Base-by-base conservation (phyloP, 495 filamentous ascomycete species). In the Penicillium chermesinum region DNA sequence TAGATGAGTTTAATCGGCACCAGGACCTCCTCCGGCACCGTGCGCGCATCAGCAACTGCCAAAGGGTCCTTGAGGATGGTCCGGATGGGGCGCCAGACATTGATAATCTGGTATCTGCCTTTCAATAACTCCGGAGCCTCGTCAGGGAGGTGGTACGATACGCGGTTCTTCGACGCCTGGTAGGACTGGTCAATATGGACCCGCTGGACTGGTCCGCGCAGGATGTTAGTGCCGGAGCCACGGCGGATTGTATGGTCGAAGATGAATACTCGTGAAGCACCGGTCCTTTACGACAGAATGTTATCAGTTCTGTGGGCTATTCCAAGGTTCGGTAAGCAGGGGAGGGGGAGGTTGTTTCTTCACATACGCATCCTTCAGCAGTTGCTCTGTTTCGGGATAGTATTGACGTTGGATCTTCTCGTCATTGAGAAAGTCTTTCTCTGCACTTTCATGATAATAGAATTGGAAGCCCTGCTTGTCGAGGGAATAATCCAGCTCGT, bases 171-270 rank as follows among this genome's bases (percentile, higher is more conserved):
- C 1, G 79, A 68, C 1, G 82, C 84, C 1, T 47, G 12, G 70
- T 86, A 86, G 30, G 81, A 80, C 56, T 88, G 85, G 55, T 89
- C 85, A 59, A 89, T 82, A 63, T 88, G 84, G 0, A 87, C 84
- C 22, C 78, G 72, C 44, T 79, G 73, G 4, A 86, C 83, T 1
- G 85, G 84, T 3, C 82, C 80, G 37, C 85, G 79, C 45, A 76
- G 65, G 14, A 41, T 15, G 9, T 34, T 21, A 8, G 21, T 21
- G 2, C 50, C 30, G 4, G 65, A 35, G 13, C 46, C 45, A n/a
- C 82, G 81, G n/a, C 83, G 83, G 75, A 85, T 80, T 27, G 83
- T 88, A 63, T 87, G 83, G 70, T 87, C 83, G 62, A 87, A 88
- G 67, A 88, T 85, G 72, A 83, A 80, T 62, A 87, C 69, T 15